Evolutionary conservation across 2,329 filamentous ascomycete species (phyloP).

Genomic region (Alternaria sp.): DNA sequence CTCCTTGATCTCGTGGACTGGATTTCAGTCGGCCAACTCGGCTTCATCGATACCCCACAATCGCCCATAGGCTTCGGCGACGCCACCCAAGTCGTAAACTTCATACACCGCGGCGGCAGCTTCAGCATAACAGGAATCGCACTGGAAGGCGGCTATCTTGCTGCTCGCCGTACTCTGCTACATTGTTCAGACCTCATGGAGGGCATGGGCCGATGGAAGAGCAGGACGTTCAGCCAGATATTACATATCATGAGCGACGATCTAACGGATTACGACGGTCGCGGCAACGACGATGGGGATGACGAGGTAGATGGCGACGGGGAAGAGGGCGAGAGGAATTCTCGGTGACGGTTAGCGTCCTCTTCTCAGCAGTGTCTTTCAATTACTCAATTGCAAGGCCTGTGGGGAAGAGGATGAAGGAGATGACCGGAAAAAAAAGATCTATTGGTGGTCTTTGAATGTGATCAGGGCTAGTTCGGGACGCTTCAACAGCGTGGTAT

Average conservation of each 20-base stretch:
- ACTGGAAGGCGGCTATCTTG: slow-evolving; percentile 58
- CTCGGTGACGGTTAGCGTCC: slow-evolving; percentile 35
- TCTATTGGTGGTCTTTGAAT: neutral
- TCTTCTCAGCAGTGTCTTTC: slow-evolving; percentile 27
- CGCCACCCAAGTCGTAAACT: slow-evolving; percentile 46
- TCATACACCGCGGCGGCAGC: slow-evolving; percentile 57
- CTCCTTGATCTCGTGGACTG: slow-evolving; percentile 59
- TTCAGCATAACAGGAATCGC: slow-evolving; percentile 57
- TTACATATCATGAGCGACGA: slow-evolving; percentile 63
- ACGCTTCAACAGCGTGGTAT: neutral
- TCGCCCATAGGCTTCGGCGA: slow-evolving; percentile 28
- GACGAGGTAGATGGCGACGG: neutral
- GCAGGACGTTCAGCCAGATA: slow-evolving; percentile 58
- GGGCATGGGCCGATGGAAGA: slow-evolving; percentile 60
- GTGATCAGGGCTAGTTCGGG: neutral
- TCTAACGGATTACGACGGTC: slow-evolving; percentile 45
- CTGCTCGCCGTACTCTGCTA: slow-evolving; percentile 58
- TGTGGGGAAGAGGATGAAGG: slow-evolving; percentile 35
- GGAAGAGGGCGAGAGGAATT: neutral
- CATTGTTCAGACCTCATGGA: slow-evolving; percentile 61
- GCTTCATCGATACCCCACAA: slow-evolving; percentile 48
- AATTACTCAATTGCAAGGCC: slow-evolving; percentile 28
- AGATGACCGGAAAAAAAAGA: neutral
- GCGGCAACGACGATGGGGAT: slow-evolving; percentile 14
- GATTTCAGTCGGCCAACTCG: slow-evolving; percentile 54